Evolutionary conservation across 2,329 filamentous ascomycete genomes (phyloP).

Genomic region (Aspergillus pseudoterreus): DNA sequence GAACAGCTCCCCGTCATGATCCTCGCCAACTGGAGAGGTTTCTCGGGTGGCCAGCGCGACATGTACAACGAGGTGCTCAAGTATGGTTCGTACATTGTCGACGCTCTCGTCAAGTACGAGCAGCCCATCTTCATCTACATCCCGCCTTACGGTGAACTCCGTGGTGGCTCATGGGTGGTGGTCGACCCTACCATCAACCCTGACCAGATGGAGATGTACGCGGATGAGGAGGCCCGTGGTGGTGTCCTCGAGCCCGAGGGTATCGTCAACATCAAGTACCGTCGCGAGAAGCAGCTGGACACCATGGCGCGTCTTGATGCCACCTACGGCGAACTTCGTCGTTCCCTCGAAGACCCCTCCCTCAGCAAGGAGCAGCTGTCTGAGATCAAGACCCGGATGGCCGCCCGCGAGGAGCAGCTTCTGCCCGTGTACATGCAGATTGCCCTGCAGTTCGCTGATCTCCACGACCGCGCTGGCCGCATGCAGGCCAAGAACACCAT

Average conservation of each 20-base stretch:
- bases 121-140: constrained; percentile 99
- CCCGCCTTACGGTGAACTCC: constrained; percentile 90
- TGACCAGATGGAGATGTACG: constrained; percentile 98
- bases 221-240: constrained; percentile 88
- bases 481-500: constrained; percentile 98
- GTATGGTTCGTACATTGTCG: constrained; percentile 98
- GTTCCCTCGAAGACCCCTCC: constrained; percentile 64
- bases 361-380: constrained; percentile 71
- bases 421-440: constrained; percentile 93
- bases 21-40: constrained; percentile 99
- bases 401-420: constrained; percentile 77
- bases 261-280: constrained; percentile 98
- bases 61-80: constrained; percentile 99
- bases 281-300: constrained; percentile 92
- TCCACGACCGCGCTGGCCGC: constrained; percentile 93
- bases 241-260: constrained; percentile 97
- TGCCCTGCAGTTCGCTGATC: constrained; percentile 92
- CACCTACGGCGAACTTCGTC: constrained; percentile 77
- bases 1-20: constrained; percentile 99
- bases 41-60: constrained; percentile 98
- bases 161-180: constrained; percentile 98
- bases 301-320: constrained; percentile 94
- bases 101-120: constrained; percentile 96
- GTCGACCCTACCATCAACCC: constrained; percentile 98
- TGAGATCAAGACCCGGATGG: constrained; percentile 79